These are phyloP conservation scores for Cercospora berteroae DNA, from an alignment of 2,329 filamentous ascomycete genomes.

Conservation along the genomic window DNA sequence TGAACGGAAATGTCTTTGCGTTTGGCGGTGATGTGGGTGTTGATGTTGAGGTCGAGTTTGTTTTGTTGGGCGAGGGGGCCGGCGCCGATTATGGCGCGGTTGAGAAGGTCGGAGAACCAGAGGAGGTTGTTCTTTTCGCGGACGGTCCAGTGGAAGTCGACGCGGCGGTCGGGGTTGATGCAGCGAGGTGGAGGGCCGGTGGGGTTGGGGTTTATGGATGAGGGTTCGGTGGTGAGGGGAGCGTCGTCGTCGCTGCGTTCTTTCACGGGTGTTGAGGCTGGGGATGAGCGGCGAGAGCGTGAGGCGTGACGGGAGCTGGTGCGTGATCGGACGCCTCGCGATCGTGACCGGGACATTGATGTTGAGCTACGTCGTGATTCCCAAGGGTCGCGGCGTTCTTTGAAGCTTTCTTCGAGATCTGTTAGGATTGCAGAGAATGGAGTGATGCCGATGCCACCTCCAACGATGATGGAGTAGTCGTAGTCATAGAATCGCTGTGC, in stretches of 20 bases:
- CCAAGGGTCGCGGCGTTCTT: constrained; percentile 29
- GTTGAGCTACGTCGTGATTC: constrained; percentile 8
- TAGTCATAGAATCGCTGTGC: constrained; percentile 60
- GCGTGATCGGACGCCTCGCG: not conserved
- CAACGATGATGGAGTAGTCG: constrained; percentile 56
- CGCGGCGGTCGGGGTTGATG: constrained; percentile 24
- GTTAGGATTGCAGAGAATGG: constrained; percentile 58
- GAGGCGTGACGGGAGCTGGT: constrained; percentile 3
- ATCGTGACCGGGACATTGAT: not conserved
- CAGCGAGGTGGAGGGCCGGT: constrained; percentile 3
- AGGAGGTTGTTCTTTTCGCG: constrained; percentile 56
- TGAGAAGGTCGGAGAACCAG: constrained; percentile 59
- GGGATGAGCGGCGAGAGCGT: not conserved
- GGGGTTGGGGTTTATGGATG: not conserved
- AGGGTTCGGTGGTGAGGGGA: not conserved
- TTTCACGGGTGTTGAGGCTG: not conserved
- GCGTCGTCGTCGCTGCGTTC: not conserved
- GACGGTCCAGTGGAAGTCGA: constrained; percentile 62
- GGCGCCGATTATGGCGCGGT: constrained; percentile 41
- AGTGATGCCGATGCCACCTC: constrained; percentile 58
- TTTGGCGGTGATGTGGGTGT: constrained; percentile 58
- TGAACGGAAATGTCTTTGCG: constrained; percentile 54
- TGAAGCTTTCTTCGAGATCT: constrained; percentile 49
- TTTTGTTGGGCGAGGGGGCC: constrained; percentile 38
- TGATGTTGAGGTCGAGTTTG: constrained; percentile 54